Evolutionary conservation across 2,329 filamentous ascomycete genomes (phyloP).

Genomic region (Colletotrichum horii): DNA sequence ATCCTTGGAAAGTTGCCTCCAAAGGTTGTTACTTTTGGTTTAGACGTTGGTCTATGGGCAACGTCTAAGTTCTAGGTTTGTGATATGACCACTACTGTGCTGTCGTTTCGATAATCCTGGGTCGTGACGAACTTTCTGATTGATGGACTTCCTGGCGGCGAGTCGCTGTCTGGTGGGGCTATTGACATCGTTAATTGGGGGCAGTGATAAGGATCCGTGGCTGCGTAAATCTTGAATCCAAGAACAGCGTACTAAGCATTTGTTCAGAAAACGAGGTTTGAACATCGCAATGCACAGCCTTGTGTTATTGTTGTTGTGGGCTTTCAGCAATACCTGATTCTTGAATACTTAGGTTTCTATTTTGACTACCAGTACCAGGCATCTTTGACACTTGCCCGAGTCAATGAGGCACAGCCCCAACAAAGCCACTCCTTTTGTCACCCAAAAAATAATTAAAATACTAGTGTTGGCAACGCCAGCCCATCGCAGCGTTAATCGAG

Average conservation of each 20-base stretch:
- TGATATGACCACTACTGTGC: neutral
- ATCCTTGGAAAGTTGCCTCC: neutral
- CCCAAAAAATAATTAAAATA: no score
- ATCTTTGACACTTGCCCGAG: neutral
- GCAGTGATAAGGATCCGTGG: neutral
- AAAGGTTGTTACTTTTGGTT: neutral
- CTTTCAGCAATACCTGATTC: neutral
- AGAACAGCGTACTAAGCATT: neutral
- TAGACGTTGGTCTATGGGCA: fast-evolving
- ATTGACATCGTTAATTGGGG: neutral
- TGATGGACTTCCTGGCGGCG: neutral
- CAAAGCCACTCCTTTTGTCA: neutral
- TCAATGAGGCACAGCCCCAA: neutral
- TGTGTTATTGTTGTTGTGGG: neutral
- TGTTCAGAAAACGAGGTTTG: no score
- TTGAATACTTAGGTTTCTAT: neutral
- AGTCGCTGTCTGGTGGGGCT: neutral
- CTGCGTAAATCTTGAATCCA: neutral
- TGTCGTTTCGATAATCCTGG: fast-evolving
- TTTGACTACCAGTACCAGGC: neutral
- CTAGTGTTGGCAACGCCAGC: no score
- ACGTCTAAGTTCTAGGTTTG: neutral
- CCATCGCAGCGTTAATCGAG: no score
- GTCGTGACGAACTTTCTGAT: neutral
- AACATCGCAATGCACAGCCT: neutral